Percentiles rank a stretch among this genome's conserved stretches.
phyloP scores from a whole-genome alignment of 2,329 filamentous ascomycete species.

The Neofusicoccum umdonicola region DNA sequence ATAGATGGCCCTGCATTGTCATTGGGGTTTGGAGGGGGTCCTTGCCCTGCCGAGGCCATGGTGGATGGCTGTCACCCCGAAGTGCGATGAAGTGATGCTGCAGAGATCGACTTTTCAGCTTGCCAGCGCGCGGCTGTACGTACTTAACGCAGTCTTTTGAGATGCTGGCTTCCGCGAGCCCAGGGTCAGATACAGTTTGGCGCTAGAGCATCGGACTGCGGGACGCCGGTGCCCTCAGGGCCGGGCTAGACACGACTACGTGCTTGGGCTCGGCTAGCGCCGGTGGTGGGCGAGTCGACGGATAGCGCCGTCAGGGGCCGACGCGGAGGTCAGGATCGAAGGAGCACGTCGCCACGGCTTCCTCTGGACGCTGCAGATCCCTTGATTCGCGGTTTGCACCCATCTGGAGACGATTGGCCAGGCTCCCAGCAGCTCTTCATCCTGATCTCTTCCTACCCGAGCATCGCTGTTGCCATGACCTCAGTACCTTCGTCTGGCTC shows the following conservation, averaged over 20 bases:
- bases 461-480: too few species aligned
- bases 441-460: too few species aligned
- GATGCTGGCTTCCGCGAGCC: not conserved
- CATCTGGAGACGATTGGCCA: too few species aligned
- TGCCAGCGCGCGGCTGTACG: too few species aligned
- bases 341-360: not conserved
- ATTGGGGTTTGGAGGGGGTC: slow-evolving; percentile 25
- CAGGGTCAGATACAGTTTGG: not conserved
- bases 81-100: not conserved
- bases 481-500: too few species aligned
- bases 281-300: not conserved
- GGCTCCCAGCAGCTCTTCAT: too few species aligned
- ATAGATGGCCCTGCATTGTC: slow-evolving; percentile 41
- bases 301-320: not conserved
- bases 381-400: not conserved
- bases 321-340: not conserved
- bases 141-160: too few species aligned
- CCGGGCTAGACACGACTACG: not conserved
- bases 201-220: not conserved
- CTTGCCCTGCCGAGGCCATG: not conserved
- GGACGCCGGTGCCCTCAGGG: not conserved
- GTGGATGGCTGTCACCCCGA: too few species aligned
- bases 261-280: not conserved
- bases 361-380: not conserved
- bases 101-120: too few species aligned